Conservation (phyloP, 2,329 filamentous ascomycete genomes). For the Sporothrix pallida region DNA sequence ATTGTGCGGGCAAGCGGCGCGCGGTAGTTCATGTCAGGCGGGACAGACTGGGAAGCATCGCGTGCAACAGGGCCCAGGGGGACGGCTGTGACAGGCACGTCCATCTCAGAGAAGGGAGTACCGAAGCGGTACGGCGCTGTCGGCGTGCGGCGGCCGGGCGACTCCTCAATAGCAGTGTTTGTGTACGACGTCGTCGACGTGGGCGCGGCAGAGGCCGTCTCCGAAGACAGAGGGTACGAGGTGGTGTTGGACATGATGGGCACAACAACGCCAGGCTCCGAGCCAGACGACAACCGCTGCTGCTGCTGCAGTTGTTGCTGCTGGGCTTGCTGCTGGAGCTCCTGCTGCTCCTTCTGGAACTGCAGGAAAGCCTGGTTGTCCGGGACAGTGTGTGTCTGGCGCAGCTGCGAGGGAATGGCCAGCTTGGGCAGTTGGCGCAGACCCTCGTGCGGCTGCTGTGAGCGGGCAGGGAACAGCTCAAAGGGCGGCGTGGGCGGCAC, state of each 20-base stretch:
- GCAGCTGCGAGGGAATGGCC: slow-evolving; percentile 56
- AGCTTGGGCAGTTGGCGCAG: slow-evolving; percentile 67
- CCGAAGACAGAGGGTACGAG: slow-evolving; percentile 27
- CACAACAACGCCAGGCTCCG: background rate
- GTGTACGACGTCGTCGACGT: slow-evolving; percentile 36
- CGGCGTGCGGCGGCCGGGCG: slow-evolving; percentile 33
- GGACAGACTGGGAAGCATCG: slow-evolving; percentile 86
- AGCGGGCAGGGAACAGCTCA: slow-evolving; percentile 59
- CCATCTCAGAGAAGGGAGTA: slow-evolving; percentile 91
- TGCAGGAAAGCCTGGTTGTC: background rate
- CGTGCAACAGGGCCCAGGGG: slow-evolving; percentile 74
- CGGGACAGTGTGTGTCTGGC: slow-evolving; percentile 15
- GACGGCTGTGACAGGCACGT: slow-evolving; percentile 79
- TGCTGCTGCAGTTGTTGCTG: background rate
- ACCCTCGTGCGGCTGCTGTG: slow-evolving; percentile 56
- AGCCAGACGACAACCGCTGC: background rate
- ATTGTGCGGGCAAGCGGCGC: slow-evolving; percentile 53
- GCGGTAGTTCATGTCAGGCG: slow-evolving; percentile 88
- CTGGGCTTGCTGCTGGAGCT: background rate
- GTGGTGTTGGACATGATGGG: background rate
- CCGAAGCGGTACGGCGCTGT: slow-evolving; percentile 74
- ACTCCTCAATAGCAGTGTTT: slow-evolving; percentile 39
- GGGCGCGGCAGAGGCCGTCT: slow-evolving; percentile 32
- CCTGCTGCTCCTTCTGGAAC: background rate
- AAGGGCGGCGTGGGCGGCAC: slow-evolving; percentile 74